Evolutionary conservation across 1,284 basidiomycete genomes (phyloP).

Genomic region (Pyrrhoderma noxium): DNA sequence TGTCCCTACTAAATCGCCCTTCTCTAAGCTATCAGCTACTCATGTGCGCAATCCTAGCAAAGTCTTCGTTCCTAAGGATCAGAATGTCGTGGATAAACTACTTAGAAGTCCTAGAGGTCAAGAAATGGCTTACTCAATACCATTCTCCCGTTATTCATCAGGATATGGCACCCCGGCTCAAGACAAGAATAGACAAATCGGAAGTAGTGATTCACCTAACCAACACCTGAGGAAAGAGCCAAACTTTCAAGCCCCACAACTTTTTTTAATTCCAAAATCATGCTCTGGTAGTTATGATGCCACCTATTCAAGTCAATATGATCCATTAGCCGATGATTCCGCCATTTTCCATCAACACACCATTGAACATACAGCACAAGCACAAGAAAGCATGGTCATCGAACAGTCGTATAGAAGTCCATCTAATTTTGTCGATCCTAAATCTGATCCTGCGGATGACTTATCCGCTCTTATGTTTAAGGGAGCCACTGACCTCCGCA

Average conservation of each 20-base stretch:
- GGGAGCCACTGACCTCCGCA: slow-evolving; percentile 16
- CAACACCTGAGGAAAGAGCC: too few relatives aligned
- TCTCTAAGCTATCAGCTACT: slow-evolving; percentile 8
- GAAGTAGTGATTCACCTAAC: too few relatives aligned
- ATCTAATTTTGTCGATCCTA: background rate
- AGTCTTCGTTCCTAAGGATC: background rate
- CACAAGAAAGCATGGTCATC: background rate
- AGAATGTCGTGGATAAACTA: background rate
- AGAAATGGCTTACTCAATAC: too few relatives aligned
- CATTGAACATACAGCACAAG: background rate
- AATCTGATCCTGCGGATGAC: slow-evolving; percentile 6
- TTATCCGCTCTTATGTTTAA: slow-evolving; percentile 14
- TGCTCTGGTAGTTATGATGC: background rate
- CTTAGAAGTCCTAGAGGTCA: too few relatives aligned
- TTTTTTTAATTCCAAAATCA: background rate
- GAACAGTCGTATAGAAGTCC: slow-evolving; percentile 3
- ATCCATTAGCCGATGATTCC: background rate
- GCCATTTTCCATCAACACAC: background rate
- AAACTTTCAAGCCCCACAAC: too few relatives aligned
- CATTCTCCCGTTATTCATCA: too few relatives aligned
- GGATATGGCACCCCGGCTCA: too few relatives aligned
- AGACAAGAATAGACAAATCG: too few relatives aligned
- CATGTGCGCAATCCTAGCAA: background rate
- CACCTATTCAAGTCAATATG: background rate
- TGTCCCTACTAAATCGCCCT: background rate